Evolutionary conservation across 768 basidiomycete species (phyloP).

Genomic region (Candolleomyces efflorescens): DNA sequence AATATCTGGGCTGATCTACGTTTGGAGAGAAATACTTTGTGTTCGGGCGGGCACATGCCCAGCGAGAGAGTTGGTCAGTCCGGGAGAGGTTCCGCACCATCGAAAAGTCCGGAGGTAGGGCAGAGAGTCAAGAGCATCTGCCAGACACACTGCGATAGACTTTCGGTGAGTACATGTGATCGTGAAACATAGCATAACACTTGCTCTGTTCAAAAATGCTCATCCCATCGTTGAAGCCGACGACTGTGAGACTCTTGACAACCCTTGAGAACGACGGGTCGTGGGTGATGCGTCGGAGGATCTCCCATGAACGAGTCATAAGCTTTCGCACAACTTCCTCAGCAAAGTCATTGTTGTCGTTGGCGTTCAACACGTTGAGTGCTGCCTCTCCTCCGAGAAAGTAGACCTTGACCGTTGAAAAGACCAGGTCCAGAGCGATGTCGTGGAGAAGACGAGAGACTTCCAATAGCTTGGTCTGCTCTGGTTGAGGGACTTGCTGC

Average conservation of each 20-base stretch:
- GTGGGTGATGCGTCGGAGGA: conserved; percentile 31
- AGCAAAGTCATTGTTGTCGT: conserved; percentile 19
- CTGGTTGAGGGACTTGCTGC: conserved; percentile 21
- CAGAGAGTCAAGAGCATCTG: conserved; percentile 26
- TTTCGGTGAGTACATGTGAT: background rate
- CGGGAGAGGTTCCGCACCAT: conserved; percentile 32
- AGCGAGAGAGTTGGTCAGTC: conserved; percentile 23
- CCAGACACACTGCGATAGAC: conserved; percentile 25
- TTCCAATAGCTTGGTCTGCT: conserved; percentile 22
- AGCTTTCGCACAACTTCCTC: conserved; percentile 23
- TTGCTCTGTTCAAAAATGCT: conserved; percentile 34
- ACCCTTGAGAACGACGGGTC: conserved; percentile 29
- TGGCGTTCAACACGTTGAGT: conserved; percentile 26
- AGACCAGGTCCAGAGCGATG: conserved; percentile 27
- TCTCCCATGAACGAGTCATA: conserved; percentile 36
- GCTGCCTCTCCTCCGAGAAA: conserved; percentile 26
- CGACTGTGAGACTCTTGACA: conserved; percentile 32
- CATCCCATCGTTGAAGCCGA: conserved; percentile 30
- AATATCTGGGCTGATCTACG: conserved; percentile 17
- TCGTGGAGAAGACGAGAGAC: conserved; percentile 36
- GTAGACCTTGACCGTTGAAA: conserved; percentile 33
- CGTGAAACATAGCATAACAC: conserved; percentile 5
- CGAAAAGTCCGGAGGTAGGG: conserved; percentile 32
- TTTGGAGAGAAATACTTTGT: conserved; percentile 24
- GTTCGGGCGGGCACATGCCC: conserved; percentile 24